Evolutionary conservation across 495 filamentous ascomycete species (phyloP).

Genomic region (Ramalina intermedia): DNA sequence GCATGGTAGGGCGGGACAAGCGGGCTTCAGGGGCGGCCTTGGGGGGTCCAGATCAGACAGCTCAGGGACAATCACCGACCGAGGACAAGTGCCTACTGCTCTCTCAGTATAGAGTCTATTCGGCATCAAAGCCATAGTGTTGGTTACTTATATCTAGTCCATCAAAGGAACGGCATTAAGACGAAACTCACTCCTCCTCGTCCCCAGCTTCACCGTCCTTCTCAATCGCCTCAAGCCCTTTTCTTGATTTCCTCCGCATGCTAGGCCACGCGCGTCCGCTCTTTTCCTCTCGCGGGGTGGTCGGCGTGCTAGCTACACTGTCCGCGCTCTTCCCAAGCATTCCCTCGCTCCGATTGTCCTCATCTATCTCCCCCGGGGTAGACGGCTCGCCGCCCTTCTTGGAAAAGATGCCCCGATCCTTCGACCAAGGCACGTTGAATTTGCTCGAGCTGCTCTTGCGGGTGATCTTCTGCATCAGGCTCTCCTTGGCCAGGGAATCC

Average conservation of each 20-base stretch:
- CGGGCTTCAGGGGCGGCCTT: too few species aligned
- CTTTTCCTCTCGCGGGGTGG: slow-evolving; percentile 30
- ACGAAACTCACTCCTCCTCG: slow-evolving; percentile 23
- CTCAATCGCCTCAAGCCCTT: slow-evolving; percentile 32
- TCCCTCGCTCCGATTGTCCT: slow-evolving; percentile 29
- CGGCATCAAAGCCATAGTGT: too few species aligned
- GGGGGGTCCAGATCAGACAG: too few species aligned
- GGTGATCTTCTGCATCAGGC: slow-evolving; percentile 57
- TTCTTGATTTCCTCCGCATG: slow-evolving; percentile 34
- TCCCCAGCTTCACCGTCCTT: slow-evolving; percentile 33
- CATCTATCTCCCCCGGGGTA: slow-evolving; percentile 34
- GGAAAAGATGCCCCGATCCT: slow-evolving; percentile 48
- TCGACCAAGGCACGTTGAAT: slow-evolving; percentile 55
- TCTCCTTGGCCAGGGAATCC: slow-evolving; percentile 45
- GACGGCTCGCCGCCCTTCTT: slow-evolving; percentile 41
- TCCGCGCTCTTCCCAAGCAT: slow-evolving; percentile 36
- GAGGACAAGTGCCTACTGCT: too few species aligned
- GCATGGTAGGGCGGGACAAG: too few species aligned
- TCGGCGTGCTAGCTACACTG: slow-evolving; percentile 30
- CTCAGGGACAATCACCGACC: too few species aligned
- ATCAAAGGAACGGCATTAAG: not conserved
- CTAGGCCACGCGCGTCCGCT: slow-evolving; percentile 30
- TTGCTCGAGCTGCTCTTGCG: slow-evolving; percentile 70
- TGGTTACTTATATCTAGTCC: too few species aligned
- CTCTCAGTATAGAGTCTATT: too few species aligned